Base-by-base conservation (phyloP, 345 rosid species). In the Salix arbutifolia region DNA sequence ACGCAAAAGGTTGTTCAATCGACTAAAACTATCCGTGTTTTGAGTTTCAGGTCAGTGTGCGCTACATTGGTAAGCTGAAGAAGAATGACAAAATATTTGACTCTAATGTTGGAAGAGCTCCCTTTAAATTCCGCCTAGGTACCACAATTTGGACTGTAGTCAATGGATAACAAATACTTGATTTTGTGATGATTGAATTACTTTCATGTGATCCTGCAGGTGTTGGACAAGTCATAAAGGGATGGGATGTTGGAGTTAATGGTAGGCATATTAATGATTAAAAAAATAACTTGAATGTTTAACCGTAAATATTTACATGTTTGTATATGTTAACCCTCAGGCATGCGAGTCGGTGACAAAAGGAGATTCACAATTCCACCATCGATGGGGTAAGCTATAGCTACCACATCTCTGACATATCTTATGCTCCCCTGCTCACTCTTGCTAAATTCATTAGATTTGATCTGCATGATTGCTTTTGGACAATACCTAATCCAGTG, bases 171-270 rank as follows among this genome's bases (percentile, higher is more conserved):
- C 37, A 44, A 64, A 38, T 60, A 56, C 21, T 67, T 74, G 16
- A 61, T 72, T 72, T n/a, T 7, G 77, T 62, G 2, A 13, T 46
- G 10, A 14, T 35, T 42, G 21, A 52, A n/a, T 75, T 33, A 46
- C 69, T 76, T 72, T 69, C 60, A 40, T 73, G 70, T 56, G 72
- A 70, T 86, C 40, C 72, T 78, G 72, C 82, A 96, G 98, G 99
- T 73, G 77, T 91, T 2, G 98, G 98, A 48, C 83, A 90, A 82
- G 99, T 96, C 75, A 96, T 96, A 67, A 91, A 91, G 84, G 99
- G 98, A 77, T 96, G 98, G 99, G 99, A 96, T 85, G 94, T 94
- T 71, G 99, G 98, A 25, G 94, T 96, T 65, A 84, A 83, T 30
- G 98, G 99, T 96, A 85, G 84, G 66, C 65, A 69, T 35, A 69